Conservation (phyloP, 2,329 filamentous ascomycete genomes). For the Trichoderma sp. region DNA sequence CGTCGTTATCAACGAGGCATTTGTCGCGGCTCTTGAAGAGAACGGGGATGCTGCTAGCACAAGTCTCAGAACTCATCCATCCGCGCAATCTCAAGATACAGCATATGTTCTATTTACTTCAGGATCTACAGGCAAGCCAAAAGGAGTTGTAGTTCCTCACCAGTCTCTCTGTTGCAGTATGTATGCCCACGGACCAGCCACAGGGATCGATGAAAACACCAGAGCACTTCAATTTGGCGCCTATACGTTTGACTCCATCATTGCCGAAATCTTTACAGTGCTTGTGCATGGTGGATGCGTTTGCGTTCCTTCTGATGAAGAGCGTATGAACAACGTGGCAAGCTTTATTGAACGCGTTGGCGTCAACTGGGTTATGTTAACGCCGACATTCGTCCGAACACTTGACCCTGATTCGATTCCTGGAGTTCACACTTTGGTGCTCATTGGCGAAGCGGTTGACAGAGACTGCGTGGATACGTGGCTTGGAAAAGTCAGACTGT, state of each 20-base stretch:
- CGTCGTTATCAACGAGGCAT: neutral
- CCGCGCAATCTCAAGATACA: neutral
- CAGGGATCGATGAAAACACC: neutral
- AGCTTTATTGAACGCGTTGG: neutral
- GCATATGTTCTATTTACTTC: neutral
- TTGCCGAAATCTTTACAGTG: neutral
- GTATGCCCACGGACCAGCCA: neutral
- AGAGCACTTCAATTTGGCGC: neutral
- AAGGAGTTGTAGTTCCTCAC: neutral
- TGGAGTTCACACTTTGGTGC: neutral
- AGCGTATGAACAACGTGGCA: neutral
- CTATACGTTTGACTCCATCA: neutral
- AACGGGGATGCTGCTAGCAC: neutral
- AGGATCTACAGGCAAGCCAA: neutral
- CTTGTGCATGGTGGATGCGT: neutral
- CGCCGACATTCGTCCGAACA: neutral
- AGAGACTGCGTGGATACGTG: neutral
- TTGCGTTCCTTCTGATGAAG: neutral
- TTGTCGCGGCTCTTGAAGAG: neutral
- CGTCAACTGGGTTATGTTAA: neutral
- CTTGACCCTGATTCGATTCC: neutral
- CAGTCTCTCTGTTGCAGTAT: neutral
- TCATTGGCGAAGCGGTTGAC: neutral
- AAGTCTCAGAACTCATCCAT: neutral
- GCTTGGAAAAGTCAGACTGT: neutral